Conservation (phyloP, 768 basidiomycete species). For the Mycena rosella region DNA sequence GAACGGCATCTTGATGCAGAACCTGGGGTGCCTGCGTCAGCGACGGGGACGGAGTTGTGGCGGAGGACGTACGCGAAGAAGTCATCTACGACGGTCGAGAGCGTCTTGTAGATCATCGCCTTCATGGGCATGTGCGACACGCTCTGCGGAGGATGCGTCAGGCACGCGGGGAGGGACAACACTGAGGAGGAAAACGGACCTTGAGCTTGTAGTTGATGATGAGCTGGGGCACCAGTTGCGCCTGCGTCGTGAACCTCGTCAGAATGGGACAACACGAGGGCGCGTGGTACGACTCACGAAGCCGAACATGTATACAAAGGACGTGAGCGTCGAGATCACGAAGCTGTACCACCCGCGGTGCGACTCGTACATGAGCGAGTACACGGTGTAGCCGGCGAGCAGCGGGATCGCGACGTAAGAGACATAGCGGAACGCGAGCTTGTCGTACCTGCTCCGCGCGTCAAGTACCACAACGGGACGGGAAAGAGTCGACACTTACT, state of each 20-base stretch:
- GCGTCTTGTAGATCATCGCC: constrained; percentile 95
- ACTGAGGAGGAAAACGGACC: constrained; percentile 55
- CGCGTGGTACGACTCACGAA: constrained; percentile 88
- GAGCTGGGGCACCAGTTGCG: constrained; percentile 86
- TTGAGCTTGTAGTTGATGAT: constrained; percentile 99
- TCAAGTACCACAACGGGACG: constrained; percentile 11
- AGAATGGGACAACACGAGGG: constrained; percentile 27
- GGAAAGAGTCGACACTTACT: constrained; percentile 63
- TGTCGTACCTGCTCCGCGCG: constrained; percentile 75
- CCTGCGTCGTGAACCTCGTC: constrained; percentile 56
- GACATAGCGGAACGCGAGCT: constrained; percentile 94
- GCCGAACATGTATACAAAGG: constrained; percentile 96
- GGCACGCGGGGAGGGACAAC: constrained; percentile 11
- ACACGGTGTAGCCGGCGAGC: constrained; percentile 80
- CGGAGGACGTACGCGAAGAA: constrained; percentile 79
- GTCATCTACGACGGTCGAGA: constrained; percentile 93
- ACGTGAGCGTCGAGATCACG: constrained; percentile 91
- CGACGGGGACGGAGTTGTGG: not conserved
- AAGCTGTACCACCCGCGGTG: constrained; percentile 98
- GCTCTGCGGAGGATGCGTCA: constrained; percentile 61
- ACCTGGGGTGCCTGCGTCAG: constrained; percentile 59
- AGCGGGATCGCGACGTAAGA: constrained; percentile 90
- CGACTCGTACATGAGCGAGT: constrained; percentile 84
- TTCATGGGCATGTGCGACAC: constrained; percentile 99
- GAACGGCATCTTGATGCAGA: constrained; percentile 97